Evolutionary conservation across 2,329 filamentous ascomycete genomes (phyloP), one percentile per base, ranked within the genome.

Genomic region (Sclerotinia nivalis): DNA sequence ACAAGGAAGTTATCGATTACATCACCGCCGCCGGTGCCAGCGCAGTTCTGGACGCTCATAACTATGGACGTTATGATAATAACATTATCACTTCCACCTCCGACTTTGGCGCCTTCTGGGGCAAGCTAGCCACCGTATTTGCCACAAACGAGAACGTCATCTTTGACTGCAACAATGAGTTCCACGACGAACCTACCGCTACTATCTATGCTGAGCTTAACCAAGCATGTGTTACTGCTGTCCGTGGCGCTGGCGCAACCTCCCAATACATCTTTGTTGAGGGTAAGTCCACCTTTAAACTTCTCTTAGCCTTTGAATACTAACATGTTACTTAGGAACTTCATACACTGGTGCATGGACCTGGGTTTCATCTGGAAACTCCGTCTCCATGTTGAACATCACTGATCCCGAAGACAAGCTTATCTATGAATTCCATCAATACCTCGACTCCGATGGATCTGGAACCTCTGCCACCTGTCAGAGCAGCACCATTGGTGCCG

Each of bases 361-460:
- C 25, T 76, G 86, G 86, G 80, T 68, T 6, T 70, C 73, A n/a
- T 72, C 72, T 20, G 83, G 83, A 55, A 85, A 85, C 74, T 8
- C 69, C 10, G 80, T 70, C 49, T 80, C 81, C 6, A 79, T 80
- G 58, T 80, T 85, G 70, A 80, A 73, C 28, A 80, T 88, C 55
- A 84, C 82, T 12, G 86, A 88, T 72, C 81, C 85, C 0, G 71
- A 80, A 59, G 79, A 87, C 78, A 86, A 85, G 75, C 81, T 88
- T 69, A 78, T 88, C 76, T 88, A 86, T 78, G 84, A 88, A 75
- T 88, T 88, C 86, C 86, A 88, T 76, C 86, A 88, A 79, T 88
- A 88, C 74, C 85, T 88, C 50, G 86, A 88, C 78, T 80, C 78
- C 0, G 86, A 88, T 71, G 83, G 84, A 67, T 85, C 82, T 2